Evolutionary conservation across 2,329 filamentous ascomycete species (phyloP).

Genomic region (Trichoderma sp.): DNA sequence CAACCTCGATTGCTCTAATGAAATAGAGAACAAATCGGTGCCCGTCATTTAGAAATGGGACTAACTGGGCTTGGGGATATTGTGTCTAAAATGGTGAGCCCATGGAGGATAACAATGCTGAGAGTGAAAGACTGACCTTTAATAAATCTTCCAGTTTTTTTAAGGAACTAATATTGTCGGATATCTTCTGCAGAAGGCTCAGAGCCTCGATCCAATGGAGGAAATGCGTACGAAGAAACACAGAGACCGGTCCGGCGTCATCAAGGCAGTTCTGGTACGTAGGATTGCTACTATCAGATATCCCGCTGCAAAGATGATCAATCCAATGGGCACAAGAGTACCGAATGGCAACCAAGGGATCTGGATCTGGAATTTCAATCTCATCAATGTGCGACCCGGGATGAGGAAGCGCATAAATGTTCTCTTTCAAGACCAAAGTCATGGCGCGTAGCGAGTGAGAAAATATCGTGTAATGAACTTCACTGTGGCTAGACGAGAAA

Average conservation of each 20-base stretch:
- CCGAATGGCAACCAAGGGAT: constrained; percentile 25
- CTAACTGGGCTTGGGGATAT: background rate
- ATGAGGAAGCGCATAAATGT: constrained; percentile 37
- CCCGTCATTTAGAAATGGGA: constrained; percentile 36
- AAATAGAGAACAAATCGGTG: constrained; percentile 37
- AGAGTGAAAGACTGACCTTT: background rate
- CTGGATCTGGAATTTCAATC: constrained; percentile 27
- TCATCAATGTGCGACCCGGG: constrained; percentile 16
- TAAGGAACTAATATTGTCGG: constrained; percentile 30
- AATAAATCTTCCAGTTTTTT: constrained; percentile 26
- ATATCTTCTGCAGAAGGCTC: constrained; percentile 39
- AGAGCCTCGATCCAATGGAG: constrained; percentile 51
- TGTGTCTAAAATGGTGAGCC: background rate
- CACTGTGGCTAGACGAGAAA: background rate
- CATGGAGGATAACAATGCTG: background rate
- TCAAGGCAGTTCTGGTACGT: background rate
- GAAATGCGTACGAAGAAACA: constrained; percentile 43
- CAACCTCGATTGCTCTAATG: constrained; percentile 35
- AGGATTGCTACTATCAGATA: constrained; percentile 27
- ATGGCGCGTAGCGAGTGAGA: constrained; percentile 14
- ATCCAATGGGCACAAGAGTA: constrained; percentile 36
- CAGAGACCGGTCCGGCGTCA: constrained; percentile 29
- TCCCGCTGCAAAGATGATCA: constrained; percentile 27
- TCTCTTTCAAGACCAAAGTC: constrained; percentile 9
- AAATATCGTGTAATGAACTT: background rate